phyloP scores from a whole-genome alignment of 2,329 filamentous ascomycete species.

The Leptographium wingfieldii region DNA sequence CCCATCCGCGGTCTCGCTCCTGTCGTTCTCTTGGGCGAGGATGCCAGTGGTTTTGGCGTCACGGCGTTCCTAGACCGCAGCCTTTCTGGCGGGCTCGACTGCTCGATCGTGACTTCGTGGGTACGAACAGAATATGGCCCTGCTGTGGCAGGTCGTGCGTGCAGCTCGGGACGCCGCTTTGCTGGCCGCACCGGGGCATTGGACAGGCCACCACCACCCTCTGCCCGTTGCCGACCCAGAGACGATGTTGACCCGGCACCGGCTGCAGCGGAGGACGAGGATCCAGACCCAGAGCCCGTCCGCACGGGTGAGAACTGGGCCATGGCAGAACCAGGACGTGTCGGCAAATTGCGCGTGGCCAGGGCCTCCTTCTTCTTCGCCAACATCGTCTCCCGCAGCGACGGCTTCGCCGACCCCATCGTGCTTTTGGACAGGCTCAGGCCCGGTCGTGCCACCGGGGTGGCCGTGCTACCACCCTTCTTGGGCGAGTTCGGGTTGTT shows the following conservation, averaged over 20 bases:
- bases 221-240: constrained; percentile 8
- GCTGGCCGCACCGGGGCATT: constrained; percentile 50
- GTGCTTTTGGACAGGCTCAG: constrained; percentile 52
- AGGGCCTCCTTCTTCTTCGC: constrained; percentile 61
- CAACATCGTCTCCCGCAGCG: constrained; percentile 70
- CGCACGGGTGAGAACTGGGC: constrained; percentile 43
- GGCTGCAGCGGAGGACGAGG: constrained; percentile 22
- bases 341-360: constrained; percentile 37
- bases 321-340: constrained; percentile 52
- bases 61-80: constrained; percentile 29
- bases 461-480: constrained; percentile 30
- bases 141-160: constrained; percentile 48
- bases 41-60: constrained; percentile 37
- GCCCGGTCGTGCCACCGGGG: constrained; percentile 34
- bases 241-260: background rate
- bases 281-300: constrained; percentile 22
- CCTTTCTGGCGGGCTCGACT: constrained; percentile 33
- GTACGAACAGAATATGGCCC: constrained; percentile 51
- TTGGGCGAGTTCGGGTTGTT: constrained; percentile 64
- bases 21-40: constrained; percentile 40
- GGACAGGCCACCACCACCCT: constrained; percentile 44
- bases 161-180: constrained; percentile 44
- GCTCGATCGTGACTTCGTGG: constrained; percentile 31
- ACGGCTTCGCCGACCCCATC: constrained; percentile 44
- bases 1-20: constrained; percentile 32